phyloP scores from a whole-genome alignment of 1,284 basidiomycete genomes.

The Cryptococcus sp. region DNA sequence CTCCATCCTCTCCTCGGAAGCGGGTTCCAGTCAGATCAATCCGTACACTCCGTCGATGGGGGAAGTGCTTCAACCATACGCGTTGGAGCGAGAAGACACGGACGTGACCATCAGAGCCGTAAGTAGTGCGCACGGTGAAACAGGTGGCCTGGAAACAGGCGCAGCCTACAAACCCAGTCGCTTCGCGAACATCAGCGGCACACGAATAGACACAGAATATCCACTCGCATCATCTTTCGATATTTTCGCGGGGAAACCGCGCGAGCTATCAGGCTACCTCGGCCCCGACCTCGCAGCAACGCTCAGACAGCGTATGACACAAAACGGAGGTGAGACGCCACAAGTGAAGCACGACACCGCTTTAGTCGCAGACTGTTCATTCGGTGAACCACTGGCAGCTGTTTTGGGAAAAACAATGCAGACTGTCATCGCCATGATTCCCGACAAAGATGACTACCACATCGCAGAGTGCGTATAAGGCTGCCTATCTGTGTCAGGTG shows the following conservation, averaged over 20 bases:
- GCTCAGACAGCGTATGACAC: slow-evolving; percentile 10
- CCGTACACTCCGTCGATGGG: neutral
- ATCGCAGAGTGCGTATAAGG: slow-evolving; percentile 23
- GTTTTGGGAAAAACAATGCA: slow-evolving; percentile 14
- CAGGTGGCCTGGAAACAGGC: neutral
- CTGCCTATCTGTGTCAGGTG: neutral
- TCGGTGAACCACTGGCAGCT: slow-evolving; percentile 17
- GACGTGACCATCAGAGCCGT: neutral
- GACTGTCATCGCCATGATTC: slow-evolving; percentile 1
- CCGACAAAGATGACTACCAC: slow-evolving; percentile 13
- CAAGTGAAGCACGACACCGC: slow-evolving; percentile 15
- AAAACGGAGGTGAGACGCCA: slow-evolving; percentile 2
- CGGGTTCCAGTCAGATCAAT: neutral
- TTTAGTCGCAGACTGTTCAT: slow-evolving; percentile 24
- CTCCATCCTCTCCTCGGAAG: slow-evolving; percentile 5
- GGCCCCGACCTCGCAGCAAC: slow-evolving; percentile 20
- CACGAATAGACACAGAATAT: neutral
- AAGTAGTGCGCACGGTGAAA: neutral
- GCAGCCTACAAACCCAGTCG: neutral
- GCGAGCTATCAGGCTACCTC: slow-evolving; percentile 17
- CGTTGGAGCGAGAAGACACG: neutral
- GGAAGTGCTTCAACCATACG: neutral
- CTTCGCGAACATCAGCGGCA: neutral
- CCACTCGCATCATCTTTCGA: slow-evolving; percentile 4
- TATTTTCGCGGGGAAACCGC: slow-evolving; percentile 5